These are phyloP conservation scores for Annona squamosa DNA, from an alignment of 164 flowering plant species.

Conservation along the genomic window DNA sequence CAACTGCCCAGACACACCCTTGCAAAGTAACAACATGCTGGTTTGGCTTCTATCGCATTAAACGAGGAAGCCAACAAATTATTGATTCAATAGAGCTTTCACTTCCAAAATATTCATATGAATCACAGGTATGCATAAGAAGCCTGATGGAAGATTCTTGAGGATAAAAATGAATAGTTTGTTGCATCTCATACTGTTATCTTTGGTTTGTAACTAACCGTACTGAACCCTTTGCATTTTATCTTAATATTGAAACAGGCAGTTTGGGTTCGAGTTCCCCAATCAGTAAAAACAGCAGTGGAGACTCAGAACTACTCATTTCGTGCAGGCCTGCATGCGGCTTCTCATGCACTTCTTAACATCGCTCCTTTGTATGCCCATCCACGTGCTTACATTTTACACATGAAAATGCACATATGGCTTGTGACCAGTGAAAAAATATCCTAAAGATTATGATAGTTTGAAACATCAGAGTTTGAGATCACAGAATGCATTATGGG, in stretches of 20 bases:
- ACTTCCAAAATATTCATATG: constrained; percentile 71
- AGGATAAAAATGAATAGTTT: constrained; percentile 3
- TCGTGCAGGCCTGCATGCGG: constrained; percentile 90
- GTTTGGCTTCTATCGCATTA: constrained; percentile 76
- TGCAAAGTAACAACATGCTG: constrained; percentile 89
- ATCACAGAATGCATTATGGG: too few species aligned
- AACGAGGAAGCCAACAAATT: constrained; percentile 52
- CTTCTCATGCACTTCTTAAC: constrained; percentile 79
- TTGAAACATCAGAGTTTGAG: too few species aligned
- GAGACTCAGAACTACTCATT: constrained; percentile 39
- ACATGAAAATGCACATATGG: neutral
- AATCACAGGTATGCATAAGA: constrained; percentile 61
- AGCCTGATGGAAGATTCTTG: neutral
- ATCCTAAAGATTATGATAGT: too few species aligned
- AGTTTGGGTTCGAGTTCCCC: constrained; percentile 84
- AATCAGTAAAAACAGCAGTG: constrained; percentile 48
- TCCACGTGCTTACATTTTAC: neutral
- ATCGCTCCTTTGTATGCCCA: constrained; percentile 80
- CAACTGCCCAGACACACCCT: constrained; percentile 55
- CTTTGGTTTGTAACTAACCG: neutral
- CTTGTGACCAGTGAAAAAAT: too few species aligned
- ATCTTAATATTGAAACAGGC: constrained; percentile 40
- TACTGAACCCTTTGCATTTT: constrained; percentile 3
- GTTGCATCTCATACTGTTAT: neutral
- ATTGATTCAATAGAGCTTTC: constrained; percentile 70